phyloP scores from a whole-genome alignment of 129 eudicot genomes.

The Pseudognaphalium luteoalbum region DNA sequence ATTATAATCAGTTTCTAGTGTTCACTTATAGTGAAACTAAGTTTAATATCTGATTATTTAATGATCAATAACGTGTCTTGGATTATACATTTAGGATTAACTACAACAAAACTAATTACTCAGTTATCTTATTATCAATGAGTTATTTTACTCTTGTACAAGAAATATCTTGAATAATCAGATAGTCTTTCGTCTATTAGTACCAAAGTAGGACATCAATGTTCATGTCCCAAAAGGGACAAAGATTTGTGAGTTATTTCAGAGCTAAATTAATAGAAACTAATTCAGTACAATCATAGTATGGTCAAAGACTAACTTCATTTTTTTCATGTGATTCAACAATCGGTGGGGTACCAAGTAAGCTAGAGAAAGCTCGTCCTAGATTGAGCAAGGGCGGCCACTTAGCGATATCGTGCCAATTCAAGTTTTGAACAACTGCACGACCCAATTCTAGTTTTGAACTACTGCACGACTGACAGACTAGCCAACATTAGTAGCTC shows the following conservation, averaged over 20 bases:
- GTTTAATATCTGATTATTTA: background rate
- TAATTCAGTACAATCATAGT: too few relatives aligned
- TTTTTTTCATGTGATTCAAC: too few relatives aligned
- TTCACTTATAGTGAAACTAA: background rate
- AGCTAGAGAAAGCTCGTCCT: background rate
- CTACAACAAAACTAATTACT: background rate
- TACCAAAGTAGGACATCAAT: background rate
- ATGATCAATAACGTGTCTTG: background rate
- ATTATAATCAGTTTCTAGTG: too few relatives aligned
- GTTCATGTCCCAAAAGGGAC: background rate
- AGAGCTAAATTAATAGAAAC: background rate
- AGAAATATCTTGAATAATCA: background rate
- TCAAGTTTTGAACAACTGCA: constrained; percentile 2
- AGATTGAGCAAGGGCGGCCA: constrained; percentile 30
- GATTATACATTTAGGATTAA: too few relatives aligned
- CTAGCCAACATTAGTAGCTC: background rate
- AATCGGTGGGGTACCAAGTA: too few relatives aligned
- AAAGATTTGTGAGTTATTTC: background rate
- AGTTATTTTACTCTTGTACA: too few relatives aligned
- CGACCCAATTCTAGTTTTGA: background rate
- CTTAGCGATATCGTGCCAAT: constrained; percentile 31
- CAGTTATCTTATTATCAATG: background rate
- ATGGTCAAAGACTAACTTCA: too few relatives aligned
- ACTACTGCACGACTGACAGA: background rate
- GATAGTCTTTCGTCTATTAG: too few relatives aligned